phyloP scores from a whole-genome alignment of 768 basidiomycete genomes.

The Russula abietina region DNA sequence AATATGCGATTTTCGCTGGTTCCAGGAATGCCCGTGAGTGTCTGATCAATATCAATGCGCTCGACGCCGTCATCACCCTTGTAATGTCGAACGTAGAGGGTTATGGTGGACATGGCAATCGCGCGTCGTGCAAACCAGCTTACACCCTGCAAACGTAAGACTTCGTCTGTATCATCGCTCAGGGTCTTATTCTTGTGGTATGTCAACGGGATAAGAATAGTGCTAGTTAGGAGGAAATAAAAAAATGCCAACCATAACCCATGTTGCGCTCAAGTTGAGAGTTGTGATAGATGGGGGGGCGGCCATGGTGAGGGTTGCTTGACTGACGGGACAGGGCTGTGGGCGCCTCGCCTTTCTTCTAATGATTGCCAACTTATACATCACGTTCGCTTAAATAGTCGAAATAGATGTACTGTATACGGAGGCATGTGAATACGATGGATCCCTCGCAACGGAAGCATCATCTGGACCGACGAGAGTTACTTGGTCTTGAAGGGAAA shows the following conservation, averaged over 20 bases:
- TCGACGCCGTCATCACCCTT: slow-evolving; percentile 54
- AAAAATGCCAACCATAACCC: slow-evolving; percentile 46
- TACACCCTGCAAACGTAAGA: slow-evolving; percentile 66
- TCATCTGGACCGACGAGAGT: not conserved
- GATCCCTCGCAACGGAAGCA: not conserved
- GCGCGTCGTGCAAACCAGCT: slow-evolving; percentile 62
- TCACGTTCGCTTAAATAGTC: not conserved
- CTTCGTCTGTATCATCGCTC: slow-evolving; percentile 54
- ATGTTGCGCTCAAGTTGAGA: slow-evolving; percentile 57
- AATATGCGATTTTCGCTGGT: slow-evolving; percentile 53
- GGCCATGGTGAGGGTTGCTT: slow-evolving; percentile 47
- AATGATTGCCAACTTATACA: not conserved
- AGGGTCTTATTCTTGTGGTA: slow-evolving; percentile 61
- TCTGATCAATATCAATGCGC: slow-evolving; percentile 61
- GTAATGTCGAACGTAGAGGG: slow-evolving; percentile 55
- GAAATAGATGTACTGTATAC: not conserved
- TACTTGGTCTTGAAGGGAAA: slow-evolving; percentile 37
- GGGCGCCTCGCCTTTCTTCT: not conserved
- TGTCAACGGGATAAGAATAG: not conserved
- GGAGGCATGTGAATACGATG: not conserved
- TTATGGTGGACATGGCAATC: slow-evolving; percentile 52
- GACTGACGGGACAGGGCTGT: not conserved
- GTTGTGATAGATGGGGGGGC: slow-evolving; percentile 55
- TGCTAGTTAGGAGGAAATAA: not conserved
- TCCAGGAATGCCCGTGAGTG: slow-evolving; percentile 52